Percentiles rank a stretch among this genome's conserved stretches.
These are phyloP conservation scores for Trichosporon inkin DNA, from an alignment of 1,284 basidiomycete species.

Conservation along the genomic window DNA sequence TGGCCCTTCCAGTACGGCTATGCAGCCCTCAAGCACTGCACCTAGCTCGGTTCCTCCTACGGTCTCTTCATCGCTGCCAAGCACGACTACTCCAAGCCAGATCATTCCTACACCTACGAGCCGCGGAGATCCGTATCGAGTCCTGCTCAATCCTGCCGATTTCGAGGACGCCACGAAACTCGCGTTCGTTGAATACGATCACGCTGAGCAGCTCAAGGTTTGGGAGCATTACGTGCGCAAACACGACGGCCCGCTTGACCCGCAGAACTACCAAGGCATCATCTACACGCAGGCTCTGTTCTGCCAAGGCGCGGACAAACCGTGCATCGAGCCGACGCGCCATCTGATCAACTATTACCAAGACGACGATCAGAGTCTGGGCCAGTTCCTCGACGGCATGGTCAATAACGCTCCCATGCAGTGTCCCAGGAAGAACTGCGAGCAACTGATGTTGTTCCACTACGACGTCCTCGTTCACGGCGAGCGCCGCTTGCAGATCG, in stretches of 20 bases:
- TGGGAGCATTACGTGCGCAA: slow-evolving; percentile 89
- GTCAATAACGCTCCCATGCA: slow-evolving; percentile 63
- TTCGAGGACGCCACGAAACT: slow-evolving; percentile 69
- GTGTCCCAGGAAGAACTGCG: slow-evolving; percentile 79
- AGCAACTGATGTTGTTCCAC: slow-evolving; percentile 74
- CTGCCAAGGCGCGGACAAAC: slow-evolving; percentile 50
- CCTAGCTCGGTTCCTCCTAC: neutral
- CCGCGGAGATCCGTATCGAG: slow-evolving; percentile 38
- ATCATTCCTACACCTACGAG: slow-evolving; percentile 2
- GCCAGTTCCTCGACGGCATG: slow-evolving; percentile 78
- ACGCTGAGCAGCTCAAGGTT: slow-evolving; percentile 75
- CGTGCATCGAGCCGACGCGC: slow-evolving; percentile 55
- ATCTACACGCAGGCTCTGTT: slow-evolving; percentile 46
- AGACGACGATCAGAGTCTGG: slow-evolving; percentile 84
- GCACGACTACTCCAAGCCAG: slow-evolving; percentile 15
- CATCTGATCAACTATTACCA: slow-evolving; percentile 85
- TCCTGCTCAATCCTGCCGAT: slow-evolving; percentile 47
- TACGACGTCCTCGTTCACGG: slow-evolving; percentile 87
- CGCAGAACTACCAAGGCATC: slow-evolving; percentile 90
- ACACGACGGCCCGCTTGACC: slow-evolving; percentile 75
- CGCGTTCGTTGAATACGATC: slow-evolving; percentile 66
- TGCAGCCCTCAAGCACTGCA: slow-evolving; percentile 2
- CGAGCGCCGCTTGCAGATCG: slow-evolving; percentile 73
- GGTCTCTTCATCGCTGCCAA: neutral
- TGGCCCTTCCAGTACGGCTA: neutral